Base-by-base conservation (phyloP, 1,139 yeast species). In the Debaryomyces nepalensis region DNA sequence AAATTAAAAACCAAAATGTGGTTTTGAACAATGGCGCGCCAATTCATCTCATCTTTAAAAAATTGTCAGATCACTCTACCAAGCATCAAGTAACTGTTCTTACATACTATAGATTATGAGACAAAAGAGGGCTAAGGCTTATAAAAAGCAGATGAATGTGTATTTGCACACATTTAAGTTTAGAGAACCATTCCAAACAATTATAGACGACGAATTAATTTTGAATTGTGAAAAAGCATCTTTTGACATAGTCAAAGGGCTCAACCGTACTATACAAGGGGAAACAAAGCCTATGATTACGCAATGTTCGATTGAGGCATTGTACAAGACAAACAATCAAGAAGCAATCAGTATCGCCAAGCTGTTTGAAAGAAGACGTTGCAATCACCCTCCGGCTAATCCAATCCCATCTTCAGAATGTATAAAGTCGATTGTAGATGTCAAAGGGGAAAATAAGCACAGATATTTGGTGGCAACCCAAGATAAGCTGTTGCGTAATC, bases 281-380 rank as follows among this genome's bases (percentile, higher is more conserved):
- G 91, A 87, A 56, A 79, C 84, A 35, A 93, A 93, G 59, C 89
- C 90, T n/a, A 81, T 93, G 95, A 87, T 95, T 41, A 89, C 99
- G 1, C 99, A 93, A 64, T 95, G 99, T 59, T 87, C 96, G 55
- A 88, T 95, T 75, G 89, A 89, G 59, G 85, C 87, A 19, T 69
- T 93, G 26, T 95, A 93, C 61, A 75, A 76, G 38, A 73, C 86
- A 8, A 78, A 81, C 20, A 79, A 88, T 55, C 89, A 87, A 55
- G 68, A 65, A 3, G 95, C 95, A 2, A 88, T 93, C 42, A 85
- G 77, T 24, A 57, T 84, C 27, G 98, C 95, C 7, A 93, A 90
- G 62, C 60, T 71, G 15, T 87, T 85, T 52, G 99, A 93, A 64
- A 82, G 97, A 67, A 68, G 84, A 52, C 62, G 76, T 45, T 80